Base-by-base conservation (phyloP, 2,329 filamentous ascomycete genomes). In the Fusarium sp. region DNA sequence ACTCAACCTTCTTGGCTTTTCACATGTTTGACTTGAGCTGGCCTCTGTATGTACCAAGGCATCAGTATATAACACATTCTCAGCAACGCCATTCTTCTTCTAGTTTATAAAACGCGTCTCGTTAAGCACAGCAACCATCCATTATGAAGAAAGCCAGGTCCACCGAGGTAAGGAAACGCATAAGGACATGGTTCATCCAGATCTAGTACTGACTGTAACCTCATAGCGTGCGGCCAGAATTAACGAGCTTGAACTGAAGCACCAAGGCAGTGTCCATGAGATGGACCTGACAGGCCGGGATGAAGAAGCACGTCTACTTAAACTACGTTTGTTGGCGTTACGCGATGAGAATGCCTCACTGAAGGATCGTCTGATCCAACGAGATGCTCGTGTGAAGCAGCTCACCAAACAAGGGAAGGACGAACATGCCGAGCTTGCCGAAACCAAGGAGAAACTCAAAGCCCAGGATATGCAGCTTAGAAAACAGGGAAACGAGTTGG, bases 331-430 rank as follows among this genome's bases (percentile, higher is more conserved):
- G 54, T 80, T 94, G 53, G 79, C 94, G n/a, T 81, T 92, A n/a
- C 85, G 89, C 64, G 88, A 94, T 67, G 91, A 96, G 65, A 92
- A 90, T 66, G 86, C 89, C 46, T 83, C 86, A 11, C 78, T 97
- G 26, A 86, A 88, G 67, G 85, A 89, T 43, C 84, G 90, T 65
- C 77, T 94, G 19, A 78, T 82, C 6, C 80, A 87, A 38, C 86
- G 86, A 68, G 86, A 91, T 50, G 83, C 87, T 50, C 84, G 86
- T 42, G 84, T 90, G 49, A 85, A 87, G 28, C 68, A 77, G 11
- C 74, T 87, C 14, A 71, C 73, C 1, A 74, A 78, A 15, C 76
- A 81, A 53, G 77, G 78, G 57, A 79, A 83, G 11, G 76, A 79
- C 23, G 67, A 82, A 6, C 76, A 76, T 17, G 67, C 69, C 17